These are phyloP conservation scores for Starmerella ratchasimensis DNA, from an alignment of 805 yeast genomes.

Conservation along the genomic window DNA sequence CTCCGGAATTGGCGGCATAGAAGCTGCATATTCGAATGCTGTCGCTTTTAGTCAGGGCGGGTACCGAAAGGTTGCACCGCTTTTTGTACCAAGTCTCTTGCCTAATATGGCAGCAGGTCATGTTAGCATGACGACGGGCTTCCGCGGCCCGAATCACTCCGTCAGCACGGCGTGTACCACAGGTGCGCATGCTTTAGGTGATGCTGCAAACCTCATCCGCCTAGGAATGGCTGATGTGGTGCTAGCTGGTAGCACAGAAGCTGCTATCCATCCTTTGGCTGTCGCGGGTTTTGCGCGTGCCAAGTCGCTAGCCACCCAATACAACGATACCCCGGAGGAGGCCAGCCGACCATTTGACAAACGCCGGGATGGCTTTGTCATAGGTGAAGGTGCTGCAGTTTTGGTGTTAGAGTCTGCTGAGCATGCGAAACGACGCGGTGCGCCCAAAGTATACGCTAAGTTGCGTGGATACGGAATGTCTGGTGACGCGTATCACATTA, in stretches of 20 bases:
- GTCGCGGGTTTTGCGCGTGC: conserved; percentile 87
- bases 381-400: conserved; percentile 87
- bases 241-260: conserved; percentile 91
- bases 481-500: conserved; percentile 86
- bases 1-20: conserved; percentile 81
- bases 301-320: conserved; percentile 55
- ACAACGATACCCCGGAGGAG: conserved; percentile 43
- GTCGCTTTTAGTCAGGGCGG: conserved; percentile 37
- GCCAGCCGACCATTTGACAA: conserved; percentile 84
- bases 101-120: conserved; percentile 93
- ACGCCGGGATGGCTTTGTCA: conserved; percentile 70
- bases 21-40: conserved; percentile 53
- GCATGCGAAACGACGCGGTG: conserved; percentile 56
- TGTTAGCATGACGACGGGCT: conserved; percentile 61
- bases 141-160: conserved; percentile 77
- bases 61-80: conserved; percentile 64
- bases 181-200: conserved; percentile 87
- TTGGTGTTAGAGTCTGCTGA: conserved; percentile 62
- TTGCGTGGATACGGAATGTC: conserved; percentile 77
- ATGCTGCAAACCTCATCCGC: conserved; percentile 67
- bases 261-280: conserved; percentile 72
- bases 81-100: conserved; percentile 70
- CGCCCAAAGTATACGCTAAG: conserved; percentile 59
- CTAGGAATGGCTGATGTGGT: conserved; percentile 74
- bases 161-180: conserved; percentile 96